Base-by-base conservation (phyloP, 176 grass and related monocot species). In the Chrysopogon serrulatus region DNA sequence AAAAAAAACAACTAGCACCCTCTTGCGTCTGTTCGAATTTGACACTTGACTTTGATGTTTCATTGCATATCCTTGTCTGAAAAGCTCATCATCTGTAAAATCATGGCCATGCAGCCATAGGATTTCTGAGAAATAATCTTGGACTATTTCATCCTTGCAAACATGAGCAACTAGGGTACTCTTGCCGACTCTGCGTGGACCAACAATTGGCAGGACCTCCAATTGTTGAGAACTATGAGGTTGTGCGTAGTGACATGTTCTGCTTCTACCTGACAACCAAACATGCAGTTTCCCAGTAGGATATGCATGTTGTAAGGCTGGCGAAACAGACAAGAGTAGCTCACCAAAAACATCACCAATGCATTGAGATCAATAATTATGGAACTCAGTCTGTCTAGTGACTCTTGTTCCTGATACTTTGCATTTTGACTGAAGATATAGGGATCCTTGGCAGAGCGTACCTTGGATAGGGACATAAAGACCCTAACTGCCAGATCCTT, bases 111-210 rank as follows among this genome's bases (percentile, higher is more conserved):
- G 33, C 15, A 30, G 30, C 15, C 32, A 36, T 1, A 23, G 11
- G 9, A 43, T 82, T 19, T 77, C 34, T 24, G 86, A 48, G 28
- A 88, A n/a, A n/a, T n/a, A n/a, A n/a, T n/a, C n/a, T n/a, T n/a
- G n/a, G n/a, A n/a, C n/a, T n/a, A n/a, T n/a, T n/a, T n/a, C n/a
- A n/a, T n/a, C n/a, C n/a, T n/a, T n/a, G n/a, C n/a, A n/a, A n/a
- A n/a, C n/a, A n/a, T n/a, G n/a, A n/a, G n/a, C n/a, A n/a, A n/a
- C n/a, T n/a, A n/a, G n/a, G n/a, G n/a, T n/a, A n/a, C n/a, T n/a
- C n/a, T n/a, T n/a, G n/a, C n/a, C n/a, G n/a, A n/a, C n/a, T n/a
- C n/a, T n/a, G n/a, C n/a, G n/a, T n/a, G n/a, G n/a, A n/a, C n/a
- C n/a, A n/a, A n/a, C n/a, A n/a, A n/a, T n/a, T n/a, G n/a, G n/a